These are phyloP conservation scores for Microsporum ferrugineum DNA, from an alignment of 2,329 filamentous ascomycete genomes.

Conservation along the genomic window DNA sequence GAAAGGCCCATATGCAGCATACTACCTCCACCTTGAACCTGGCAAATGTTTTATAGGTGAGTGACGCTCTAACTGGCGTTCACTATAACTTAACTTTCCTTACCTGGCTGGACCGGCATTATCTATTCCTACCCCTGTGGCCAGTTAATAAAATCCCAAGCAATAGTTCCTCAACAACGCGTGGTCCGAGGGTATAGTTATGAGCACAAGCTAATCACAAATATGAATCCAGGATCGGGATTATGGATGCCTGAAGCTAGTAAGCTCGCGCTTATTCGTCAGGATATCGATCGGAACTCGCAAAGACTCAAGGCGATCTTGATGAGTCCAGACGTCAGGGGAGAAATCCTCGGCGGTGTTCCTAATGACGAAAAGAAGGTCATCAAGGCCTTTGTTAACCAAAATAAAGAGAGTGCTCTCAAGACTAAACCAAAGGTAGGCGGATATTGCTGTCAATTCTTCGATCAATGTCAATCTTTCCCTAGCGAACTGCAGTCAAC, in stretches of 20 bases:
- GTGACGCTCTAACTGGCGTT: conserved; percentile 20
- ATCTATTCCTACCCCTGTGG: background rate
- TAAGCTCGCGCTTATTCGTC: conserved; percentile 55
- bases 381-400: conserved; percentile 56
- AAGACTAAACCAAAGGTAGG: conserved; percentile 77
- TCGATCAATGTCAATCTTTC: conserved; percentile 6
- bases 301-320: conserved; percentile 58
- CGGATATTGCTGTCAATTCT: conserved; percentile 10
- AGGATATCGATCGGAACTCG: conserved; percentile 63
- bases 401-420: conserved; percentile 62
- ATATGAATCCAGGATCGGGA: conserved; percentile 49
- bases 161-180: background rate
- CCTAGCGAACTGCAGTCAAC: background rate
- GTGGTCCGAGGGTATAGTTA: background rate
- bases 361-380: conserved; percentile 47
- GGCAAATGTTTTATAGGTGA: conserved; percentile 58
- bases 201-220: background rate
- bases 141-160: background rate
- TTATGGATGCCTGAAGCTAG: conserved; percentile 65
- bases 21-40: conserved; percentile 77
- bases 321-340: conserved; percentile 48
- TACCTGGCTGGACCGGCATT: background rate
- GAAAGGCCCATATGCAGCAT: conserved; percentile 78
- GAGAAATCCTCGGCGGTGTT: conserved; percentile 51
- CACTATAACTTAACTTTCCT: background rate